Conservation (phyloP, 768 basidiomycete species). For the Trametes coccinea region DNA sequence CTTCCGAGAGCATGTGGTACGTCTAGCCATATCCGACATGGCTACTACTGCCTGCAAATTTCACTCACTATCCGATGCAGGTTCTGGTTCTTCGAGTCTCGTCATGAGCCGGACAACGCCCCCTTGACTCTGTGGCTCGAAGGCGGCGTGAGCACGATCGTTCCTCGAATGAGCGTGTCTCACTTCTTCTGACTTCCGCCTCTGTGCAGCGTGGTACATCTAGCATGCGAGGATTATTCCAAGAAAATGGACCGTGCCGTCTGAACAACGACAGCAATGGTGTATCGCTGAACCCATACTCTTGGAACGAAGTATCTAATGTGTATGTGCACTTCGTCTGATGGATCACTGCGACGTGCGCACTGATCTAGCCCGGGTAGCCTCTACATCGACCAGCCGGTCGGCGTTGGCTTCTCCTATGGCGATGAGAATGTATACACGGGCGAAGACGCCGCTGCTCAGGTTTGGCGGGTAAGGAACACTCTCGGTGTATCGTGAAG, state of each 20-base stretch:
- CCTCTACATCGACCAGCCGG: constrained; percentile 61
- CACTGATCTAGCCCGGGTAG: constrained; percentile 11
- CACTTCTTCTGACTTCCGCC: too few species aligned
- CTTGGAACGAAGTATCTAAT: constrained; percentile 60
- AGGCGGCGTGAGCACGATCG: constrained; percentile 40
- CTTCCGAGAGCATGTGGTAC: constrained; percentile 56
- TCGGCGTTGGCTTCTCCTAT: constrained; percentile 64
- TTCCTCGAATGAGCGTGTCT: neutral
- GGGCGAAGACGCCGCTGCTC: constrained; percentile 52
- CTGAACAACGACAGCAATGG: constrained; percentile 53
- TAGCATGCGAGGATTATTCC: constrained; percentile 39
- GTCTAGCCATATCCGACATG: neutral
- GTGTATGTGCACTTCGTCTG: constrained; percentile 28
- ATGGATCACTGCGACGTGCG: neutral
- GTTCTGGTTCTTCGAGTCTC: constrained; percentile 71
- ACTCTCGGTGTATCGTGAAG: neutral
- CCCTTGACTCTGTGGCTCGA: constrained; percentile 71
- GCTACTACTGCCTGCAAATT: neutral
- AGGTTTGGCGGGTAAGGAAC: constrained; percentile 45
- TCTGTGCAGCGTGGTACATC: constrained; percentile 38
- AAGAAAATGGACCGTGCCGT: constrained; percentile 44
- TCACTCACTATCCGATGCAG: constrained; percentile 31
- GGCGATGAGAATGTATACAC: constrained; percentile 50
- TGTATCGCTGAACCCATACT: constrained; percentile 52
- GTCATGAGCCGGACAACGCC: constrained; percentile 57